Evolutionary conservation across 352 stramenopile genomes (phyloP).

Genomic region (Phytopythium montanum): DNA sequence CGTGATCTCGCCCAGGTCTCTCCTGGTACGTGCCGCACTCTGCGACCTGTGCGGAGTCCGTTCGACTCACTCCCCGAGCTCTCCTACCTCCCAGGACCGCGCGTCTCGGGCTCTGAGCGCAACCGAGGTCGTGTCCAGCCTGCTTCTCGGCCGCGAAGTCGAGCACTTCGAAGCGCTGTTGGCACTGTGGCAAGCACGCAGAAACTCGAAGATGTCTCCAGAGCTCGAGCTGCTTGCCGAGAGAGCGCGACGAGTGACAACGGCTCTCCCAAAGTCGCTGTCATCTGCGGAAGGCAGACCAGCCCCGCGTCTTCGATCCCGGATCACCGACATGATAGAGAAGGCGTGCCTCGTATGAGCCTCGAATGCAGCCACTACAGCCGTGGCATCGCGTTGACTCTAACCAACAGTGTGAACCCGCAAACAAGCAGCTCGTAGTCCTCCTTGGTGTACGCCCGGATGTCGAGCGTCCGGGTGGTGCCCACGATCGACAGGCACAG

Average conservation of each 20-base stretch:
- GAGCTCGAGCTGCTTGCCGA: not conserved
- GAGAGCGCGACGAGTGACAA: not conserved
- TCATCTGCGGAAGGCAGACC: not conserved
- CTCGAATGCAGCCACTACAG: not conserved
- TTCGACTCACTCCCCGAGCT: not conserved
- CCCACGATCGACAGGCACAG: conserved; percentile 39
- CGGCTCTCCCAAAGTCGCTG: not conserved
- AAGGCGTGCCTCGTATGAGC: not conserved
- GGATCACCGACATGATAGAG: not conserved
- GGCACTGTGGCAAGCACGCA: not conserved
- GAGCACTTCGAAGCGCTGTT: not conserved
- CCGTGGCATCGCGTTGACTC: not conserved
- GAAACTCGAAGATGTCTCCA: not conserved
- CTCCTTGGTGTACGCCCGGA: conserved; percentile 28
- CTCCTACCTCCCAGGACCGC: not conserved
- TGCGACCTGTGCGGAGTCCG: not conserved
- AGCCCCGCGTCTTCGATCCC: not conserved
- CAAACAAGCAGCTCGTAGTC: conserved; percentile 30
- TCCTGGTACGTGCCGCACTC: conserved; percentile 25
- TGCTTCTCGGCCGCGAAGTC: not conserved
- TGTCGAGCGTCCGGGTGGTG: conserved; percentile 33
- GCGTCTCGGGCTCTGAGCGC: not conserved
- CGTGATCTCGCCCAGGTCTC: conserved; percentile 27
- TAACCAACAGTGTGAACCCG: conserved; percentile 25
- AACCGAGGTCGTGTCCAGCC: not conserved